Evolutionary conservation across 148 eudicot genomes (phyloP), one percentile per base, ranked within the genome.

Genomic region (Nepenthes mirabilis): DNA sequence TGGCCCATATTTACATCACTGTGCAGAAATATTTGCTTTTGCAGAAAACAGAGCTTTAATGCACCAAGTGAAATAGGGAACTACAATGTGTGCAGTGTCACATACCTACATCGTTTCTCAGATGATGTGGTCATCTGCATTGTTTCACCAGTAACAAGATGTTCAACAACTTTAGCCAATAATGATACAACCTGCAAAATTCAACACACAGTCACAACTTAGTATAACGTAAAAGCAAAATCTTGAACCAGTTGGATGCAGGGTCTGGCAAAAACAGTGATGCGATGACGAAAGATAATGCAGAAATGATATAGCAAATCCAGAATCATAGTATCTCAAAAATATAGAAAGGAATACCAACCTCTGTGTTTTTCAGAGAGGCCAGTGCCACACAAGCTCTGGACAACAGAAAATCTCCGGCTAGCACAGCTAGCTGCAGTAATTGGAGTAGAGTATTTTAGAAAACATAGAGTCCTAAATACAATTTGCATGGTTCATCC

Each of bases 131-230:
- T 83, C 93, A 91, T 88, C 77, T 91, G 98, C 98, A 91, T 91
- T 59, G 98, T 91, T 71, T 91, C 98, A 33, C 98, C 98, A 35
- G 86, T 88, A 67, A 91, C 98, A 68, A 91, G 98, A 82, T 91
- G 93, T 69, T 85, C 90, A 58, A 91, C 94, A 40, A 79, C 96
- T 65, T 75, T 79, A 36, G 98, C 98, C 58, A 91, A 55, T 58
- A 91, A 77, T 33, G 98, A 73, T 51, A 91, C 98, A 75, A 88
- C 98, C 96, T 91, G 67, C 65, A 72, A 33, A 58, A 45, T 48
- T 14, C 63, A 45, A 45, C 37, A 45, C 37, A 53, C 37, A 47
- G 23, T 33, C 9, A 32, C 56, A 56, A 34, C 33, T 40, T 14
- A n/a, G 48, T 32, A 8, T 11, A 62, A 23, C 48, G 23, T 23